Conservation (phyloP, 805 yeast genomes). For the Metschnikowia aberdeeniae region DNA sequence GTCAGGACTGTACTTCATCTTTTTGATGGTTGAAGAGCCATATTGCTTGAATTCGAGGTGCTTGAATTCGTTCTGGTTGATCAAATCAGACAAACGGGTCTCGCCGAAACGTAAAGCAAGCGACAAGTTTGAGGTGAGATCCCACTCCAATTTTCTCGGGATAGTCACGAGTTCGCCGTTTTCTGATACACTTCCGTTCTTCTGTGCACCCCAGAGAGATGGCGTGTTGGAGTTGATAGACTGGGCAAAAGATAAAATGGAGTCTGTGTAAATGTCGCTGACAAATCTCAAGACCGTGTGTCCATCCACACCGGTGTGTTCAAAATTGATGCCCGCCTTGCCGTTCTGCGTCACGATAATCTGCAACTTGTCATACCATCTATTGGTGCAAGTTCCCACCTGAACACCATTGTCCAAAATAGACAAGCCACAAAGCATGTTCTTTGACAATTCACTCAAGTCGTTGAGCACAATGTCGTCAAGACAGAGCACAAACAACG, state of each 20-base stretch:
- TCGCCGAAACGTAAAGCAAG: slow-evolving; percentile 86
- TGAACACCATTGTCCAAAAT: slow-evolving; percentile 80
- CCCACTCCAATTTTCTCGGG: slow-evolving; percentile 89
- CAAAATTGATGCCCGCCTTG: slow-evolving; percentile 90
- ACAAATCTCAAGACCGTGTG: slow-evolving; percentile 88
- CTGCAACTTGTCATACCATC: slow-evolving; percentile 94
- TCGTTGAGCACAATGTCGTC: slow-evolving; percentile 71
- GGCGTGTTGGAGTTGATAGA: slow-evolving; percentile 75
- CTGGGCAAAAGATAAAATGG: slow-evolving; percentile 80
- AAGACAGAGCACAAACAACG: slow-evolving; percentile 76
- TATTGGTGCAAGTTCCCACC: slow-evolving; percentile 88
- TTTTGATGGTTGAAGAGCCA: slow-evolving; percentile 76
- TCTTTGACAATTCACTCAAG: slow-evolving; percentile 65
- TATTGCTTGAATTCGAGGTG: slow-evolving; percentile 68
- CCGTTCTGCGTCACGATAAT: slow-evolving; percentile 84
- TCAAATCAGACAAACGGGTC: slow-evolving; percentile 80
- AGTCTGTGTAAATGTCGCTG: slow-evolving; percentile 86
- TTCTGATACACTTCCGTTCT: slow-evolving; percentile 26
- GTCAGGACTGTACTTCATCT: slow-evolving; percentile 87
- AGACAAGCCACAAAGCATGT: slow-evolving; percentile 84
- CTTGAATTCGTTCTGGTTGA: slow-evolving; percentile 83
- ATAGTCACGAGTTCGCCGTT: slow-evolving; percentile 46
- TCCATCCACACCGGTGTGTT: slow-evolving; percentile 94
- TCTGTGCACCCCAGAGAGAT: slow-evolving; percentile 52
- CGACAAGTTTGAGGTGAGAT: slow-evolving; percentile 67